phyloP scores from a whole-genome alignment of 2,329 filamentous ascomycete species.

The Xylariaceae sp. region DNA sequence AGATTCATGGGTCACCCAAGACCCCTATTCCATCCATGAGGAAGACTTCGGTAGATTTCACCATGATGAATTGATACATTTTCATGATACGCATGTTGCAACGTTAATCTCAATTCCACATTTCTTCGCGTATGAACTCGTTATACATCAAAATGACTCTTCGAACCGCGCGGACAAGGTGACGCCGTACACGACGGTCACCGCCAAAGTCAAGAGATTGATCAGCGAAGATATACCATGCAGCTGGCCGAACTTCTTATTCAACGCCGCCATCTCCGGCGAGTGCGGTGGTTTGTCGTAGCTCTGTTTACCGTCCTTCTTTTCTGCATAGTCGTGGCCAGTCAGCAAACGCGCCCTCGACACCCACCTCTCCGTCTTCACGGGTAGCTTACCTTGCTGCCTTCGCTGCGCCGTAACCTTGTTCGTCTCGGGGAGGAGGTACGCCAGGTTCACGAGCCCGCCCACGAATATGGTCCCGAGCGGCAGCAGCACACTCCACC shows the following conservation, averaged over 20 bases:
- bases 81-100: background rate
- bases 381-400: slow-evolving; percentile 66
- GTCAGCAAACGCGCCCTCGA: slow-evolving; percentile 18
- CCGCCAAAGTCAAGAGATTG: slow-evolving; percentile 72
- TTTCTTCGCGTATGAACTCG: background rate
- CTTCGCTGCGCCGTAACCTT: slow-evolving; percentile 75
- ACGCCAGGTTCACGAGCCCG: slow-evolving; percentile 69
- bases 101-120: background rate
- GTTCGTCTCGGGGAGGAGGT: slow-evolving; percentile 76
- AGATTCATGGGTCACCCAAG: slow-evolving; percentile 6
- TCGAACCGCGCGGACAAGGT: slow-evolving; percentile 67
- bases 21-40: slow-evolving; percentile 4
- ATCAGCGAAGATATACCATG: slow-evolving; percentile 82
- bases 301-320: slow-evolving; percentile 85
- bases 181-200: slow-evolving; percentile 77
- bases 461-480: slow-evolving; percentile 71
- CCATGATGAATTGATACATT: background rate
- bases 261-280: slow-evolving; percentile 78
- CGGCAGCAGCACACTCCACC: slow-evolving; percentile 67
- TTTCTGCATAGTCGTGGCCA: slow-evolving; percentile 55
- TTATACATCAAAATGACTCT: slow-evolving; percentile 31
- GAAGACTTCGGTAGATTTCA: background rate
- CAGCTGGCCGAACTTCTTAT: slow-evolving; percentile 75
- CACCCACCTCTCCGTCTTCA: background rate
- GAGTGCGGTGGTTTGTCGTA: slow-evolving; percentile 80